These are phyloP conservation scores for Aureobasidium sp. DNA, from an alignment of 2,329 filamentous ascomycete species.

Conservation along the genomic window DNA sequence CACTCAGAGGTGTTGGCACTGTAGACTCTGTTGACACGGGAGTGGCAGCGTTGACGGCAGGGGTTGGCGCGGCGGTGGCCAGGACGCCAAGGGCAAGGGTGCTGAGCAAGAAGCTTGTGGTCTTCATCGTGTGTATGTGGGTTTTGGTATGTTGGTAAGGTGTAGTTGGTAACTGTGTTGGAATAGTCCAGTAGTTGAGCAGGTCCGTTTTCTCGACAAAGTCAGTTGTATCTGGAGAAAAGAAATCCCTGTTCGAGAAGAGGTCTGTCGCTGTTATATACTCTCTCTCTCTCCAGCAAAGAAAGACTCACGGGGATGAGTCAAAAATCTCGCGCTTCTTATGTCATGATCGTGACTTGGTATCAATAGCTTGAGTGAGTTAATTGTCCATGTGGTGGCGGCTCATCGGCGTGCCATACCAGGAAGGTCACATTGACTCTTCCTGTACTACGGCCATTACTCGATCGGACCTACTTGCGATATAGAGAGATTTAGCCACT, in stretches of 20 bases:
- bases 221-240: not conserved
- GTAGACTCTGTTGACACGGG: not conserved
- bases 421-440: not conserved
- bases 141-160: not conserved
- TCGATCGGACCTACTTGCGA: not conserved
- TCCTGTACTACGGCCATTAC: not conserved
- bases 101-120: too few species aligned
- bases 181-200: not conserved
- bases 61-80: not conserved
- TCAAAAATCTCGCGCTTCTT: not conserved
- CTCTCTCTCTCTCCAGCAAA: not conserved
- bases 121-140: not conserved
- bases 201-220: not conserved
- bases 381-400: not conserved
- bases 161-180: not conserved
- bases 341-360: not conserved
- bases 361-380: not conserved
- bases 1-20: too few species aligned
- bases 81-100: not conserved
- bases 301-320: not conserved
- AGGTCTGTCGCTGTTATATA: not conserved
- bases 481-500: not conserved
- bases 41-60: not conserved
- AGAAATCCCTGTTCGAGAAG: not conserved
- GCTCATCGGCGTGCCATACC: not conserved